Evolutionary conservation across 2,329 filamentous ascomycete genomes (phyloP), one percentile per base, ranked within the genome.

Genomic region (Alternaria infectoria): DNA sequence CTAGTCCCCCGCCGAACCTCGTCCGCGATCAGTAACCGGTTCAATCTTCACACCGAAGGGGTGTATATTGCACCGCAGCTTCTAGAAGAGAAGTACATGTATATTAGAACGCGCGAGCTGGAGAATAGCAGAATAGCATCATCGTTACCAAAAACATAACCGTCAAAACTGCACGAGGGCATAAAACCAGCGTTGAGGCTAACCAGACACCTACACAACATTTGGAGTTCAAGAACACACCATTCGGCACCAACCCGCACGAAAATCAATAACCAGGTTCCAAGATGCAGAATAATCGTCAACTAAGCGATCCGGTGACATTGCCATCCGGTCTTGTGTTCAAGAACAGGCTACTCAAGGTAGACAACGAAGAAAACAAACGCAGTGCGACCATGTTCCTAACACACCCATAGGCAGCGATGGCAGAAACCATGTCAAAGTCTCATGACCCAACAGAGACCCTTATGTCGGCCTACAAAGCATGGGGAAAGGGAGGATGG

Each of bases 401-500:
- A 2, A 78, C 86, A 50, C 51, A 77, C 3, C 74, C 28, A 51
- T 36, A 77, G 69, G 71, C 74, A 13, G 72, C 75, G 10, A 76
- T 77, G 73, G 70, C 70, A 7, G 74, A 76, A 47, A 44, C 49
- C 3, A 65, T 77, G 64, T 67, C 71, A 15, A 59, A 62, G 15
- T 54, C 63, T n/a, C 52, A 57, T 11, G 59, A 70, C 11, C 71
- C 70, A 10, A 49, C 52, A 21, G 66, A 73, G 11, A 58, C 55
- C 46, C 84, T 83, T 54, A 79, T 88, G 10, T 88, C 89, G 57
- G 59, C 67, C 5, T 78, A 78, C 59, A 55, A 55, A 17, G 79
- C 82, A 61, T 91, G 88, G 87, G 88, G 88, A 2, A 51, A 56
- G 6, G 74, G 74, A 30, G 69, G 61, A 3, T 74, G 68, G 69